Base-by-base conservation (phyloP, 148 eudicot genomes). In the Rhododendron griersonianum region DNA sequence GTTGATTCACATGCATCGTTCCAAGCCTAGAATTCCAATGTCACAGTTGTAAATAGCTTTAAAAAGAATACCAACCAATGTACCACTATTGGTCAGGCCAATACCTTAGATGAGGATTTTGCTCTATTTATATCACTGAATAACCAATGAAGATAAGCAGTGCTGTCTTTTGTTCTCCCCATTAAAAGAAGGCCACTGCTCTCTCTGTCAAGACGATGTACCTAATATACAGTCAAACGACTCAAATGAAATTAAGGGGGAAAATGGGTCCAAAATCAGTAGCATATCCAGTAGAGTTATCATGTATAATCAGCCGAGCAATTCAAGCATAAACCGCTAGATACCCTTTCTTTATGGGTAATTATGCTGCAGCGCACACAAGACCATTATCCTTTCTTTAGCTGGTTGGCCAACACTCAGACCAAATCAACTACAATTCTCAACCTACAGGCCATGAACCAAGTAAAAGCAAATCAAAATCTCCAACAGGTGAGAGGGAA, bases 141-240 rank as follows among this genome's bases (percentile, higher is more conserved):
- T 86, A 96, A 86, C 89, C 90, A 91, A 45, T 94, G 94, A 85
- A 96, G 95, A 91, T 92, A 86, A 84, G 92, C 84, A 76, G 90
- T 87, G 88, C 94, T 95, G 88, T 92, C 95, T 85, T 90, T 93
- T 51, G 98, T 94, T 90, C 99, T 95, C 77, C 98, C 99, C 99
- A 96, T 95, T 83, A 96, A 85, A 44, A 91, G 85, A 65, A 95
- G 90, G 79, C 99, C 99, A 87, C 99, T 96, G 89, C 92, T 93
- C 90, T 96, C 99, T 91, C 96, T 91, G 85, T 96, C 98, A 87
- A 96, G 96, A 87, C 99, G 98, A 86, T 94, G 98, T 55, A 96
- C 98, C 99, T 96, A 85, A 23, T 57, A 76, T 10, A 55, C 2
- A 81, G 10, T 13, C 74, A 78, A 53, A 84, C 47, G 78, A 65